phyloP scores from a whole-genome alignment of 108 stramenopile species.

The Halocafeteria seosinensis region DNA sequence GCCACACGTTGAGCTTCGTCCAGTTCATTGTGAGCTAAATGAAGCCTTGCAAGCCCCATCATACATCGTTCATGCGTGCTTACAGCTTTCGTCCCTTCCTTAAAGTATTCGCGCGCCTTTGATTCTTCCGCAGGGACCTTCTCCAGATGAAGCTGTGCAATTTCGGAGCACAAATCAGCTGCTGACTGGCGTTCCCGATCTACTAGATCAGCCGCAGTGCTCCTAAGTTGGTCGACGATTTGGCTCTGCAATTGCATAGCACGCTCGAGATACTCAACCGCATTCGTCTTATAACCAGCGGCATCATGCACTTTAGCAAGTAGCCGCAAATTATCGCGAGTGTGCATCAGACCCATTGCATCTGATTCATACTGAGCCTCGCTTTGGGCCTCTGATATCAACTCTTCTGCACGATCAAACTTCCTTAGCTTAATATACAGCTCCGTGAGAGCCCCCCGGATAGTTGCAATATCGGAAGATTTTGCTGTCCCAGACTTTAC shows the following conservation, averaged over 20 bases:
- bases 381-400: slow-evolving; percentile 4
- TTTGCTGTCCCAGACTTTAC: neutral
- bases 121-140: slow-evolving; percentile 2
- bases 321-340: slow-evolving; percentile 8
- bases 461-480: neutral
- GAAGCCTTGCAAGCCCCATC: slow-evolving; percentile 28
- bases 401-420: slow-evolving; percentile 3
- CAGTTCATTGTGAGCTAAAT: slow-evolving; percentile 13
- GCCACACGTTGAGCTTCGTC: slow-evolving; percentile 26
- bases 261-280: neutral
- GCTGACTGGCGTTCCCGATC: neutral
- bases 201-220: neutral
- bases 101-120: slow-evolving; percentile 7
- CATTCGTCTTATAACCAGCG: neutral
- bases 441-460: slow-evolving; percentile 30
- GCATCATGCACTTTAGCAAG: slow-evolving; percentile 11
- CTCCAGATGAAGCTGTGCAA: slow-evolving; percentile 4
- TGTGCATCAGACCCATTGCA: neutral
- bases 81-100: slow-evolving; percentile 15
- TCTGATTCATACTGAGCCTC: slow-evolving; percentile 1
- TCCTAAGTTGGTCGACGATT: neutral
- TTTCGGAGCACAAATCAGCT: slow-evolving; percentile 7
- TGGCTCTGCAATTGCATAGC: neutral
- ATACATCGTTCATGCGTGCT: slow-evolving; percentile 18
- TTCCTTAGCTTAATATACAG: slow-evolving; percentile 32